Evolutionary conservation across 164 flowering plant genomes (phyloP).

Genomic region (Vitis rotundifolia): DNA sequence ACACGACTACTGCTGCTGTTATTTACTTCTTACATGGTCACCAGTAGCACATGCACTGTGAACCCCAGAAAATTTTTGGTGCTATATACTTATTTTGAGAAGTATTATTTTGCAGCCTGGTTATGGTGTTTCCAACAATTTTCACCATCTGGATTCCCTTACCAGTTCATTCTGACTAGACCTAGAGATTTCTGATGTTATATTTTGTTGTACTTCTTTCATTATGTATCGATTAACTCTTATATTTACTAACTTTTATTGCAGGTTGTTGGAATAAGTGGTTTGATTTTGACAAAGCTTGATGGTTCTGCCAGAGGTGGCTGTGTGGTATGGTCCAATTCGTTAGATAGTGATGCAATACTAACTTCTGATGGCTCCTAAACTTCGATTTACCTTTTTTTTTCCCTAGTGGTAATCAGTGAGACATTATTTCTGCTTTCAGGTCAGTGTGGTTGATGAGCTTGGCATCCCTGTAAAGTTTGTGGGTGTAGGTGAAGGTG

Average conservation of each 20-base stretch:
- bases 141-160: not conserved
- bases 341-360: not conserved
- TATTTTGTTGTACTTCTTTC: not conserved
- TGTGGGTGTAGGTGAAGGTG: conserved; percentile 97
- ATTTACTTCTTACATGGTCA: no score
- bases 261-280: conserved; percentile 93
- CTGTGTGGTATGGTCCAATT: conserved; percentile 71
- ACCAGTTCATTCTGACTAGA: not conserved
- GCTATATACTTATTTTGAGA: no score
- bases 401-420: not conserved
- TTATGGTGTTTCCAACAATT: not conserved
- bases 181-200: not conserved
- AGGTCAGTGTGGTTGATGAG: conserved; percentile 99
- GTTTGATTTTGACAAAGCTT: conserved; percentile 88
- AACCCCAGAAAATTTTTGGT: no score
- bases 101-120: no score
- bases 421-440: conserved; percentile 15
- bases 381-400: not conserved
- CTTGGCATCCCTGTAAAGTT: conserved; percentile 96
- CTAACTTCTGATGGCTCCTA: not conserved
- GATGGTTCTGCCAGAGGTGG: conserved; percentile 99
- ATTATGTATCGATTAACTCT: no score
- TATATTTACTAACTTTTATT: not conserved
- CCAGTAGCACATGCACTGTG: no score
- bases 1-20: no score